phyloP scores from a whole-genome alignment of 2,329 filamentous ascomycete species.

The Blastomyces parvus region DNA sequence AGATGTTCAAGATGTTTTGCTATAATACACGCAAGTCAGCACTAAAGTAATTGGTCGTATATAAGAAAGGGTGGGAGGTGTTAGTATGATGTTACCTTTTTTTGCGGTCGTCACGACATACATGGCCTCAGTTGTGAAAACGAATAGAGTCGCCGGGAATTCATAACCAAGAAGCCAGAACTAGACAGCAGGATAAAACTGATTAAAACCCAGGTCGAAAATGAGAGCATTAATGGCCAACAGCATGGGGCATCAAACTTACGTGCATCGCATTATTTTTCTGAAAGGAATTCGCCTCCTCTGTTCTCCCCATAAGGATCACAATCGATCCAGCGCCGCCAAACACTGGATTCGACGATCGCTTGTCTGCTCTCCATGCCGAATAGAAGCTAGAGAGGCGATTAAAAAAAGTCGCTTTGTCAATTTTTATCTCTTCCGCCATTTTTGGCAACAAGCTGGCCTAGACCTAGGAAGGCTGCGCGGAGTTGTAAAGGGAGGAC shows the following conservation, averaged over 20 bases:
- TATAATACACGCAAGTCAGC: conserved; percentile 32
- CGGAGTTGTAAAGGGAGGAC: background rate
- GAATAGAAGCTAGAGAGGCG: conserved; percentile 77
- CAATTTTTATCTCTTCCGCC: conserved; percentile 85
- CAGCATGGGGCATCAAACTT: conserved; percentile 32
- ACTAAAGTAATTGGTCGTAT: background rate
- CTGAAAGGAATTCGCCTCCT: conserved; percentile 75
- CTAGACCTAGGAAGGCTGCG: background rate
- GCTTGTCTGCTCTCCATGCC: conserved; percentile 94
- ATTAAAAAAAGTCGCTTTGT: conserved; percentile 87
- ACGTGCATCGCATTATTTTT: conserved; percentile 97
- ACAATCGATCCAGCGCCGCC: conserved; percentile 77
- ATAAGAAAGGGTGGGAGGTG: background rate
- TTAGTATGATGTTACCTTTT: conserved; percentile 57
- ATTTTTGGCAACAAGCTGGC: conserved; percentile 30
- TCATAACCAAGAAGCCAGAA: conserved; percentile 99
- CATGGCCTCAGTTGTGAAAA: conserved; percentile 78
- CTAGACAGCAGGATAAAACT: conserved; percentile 40
- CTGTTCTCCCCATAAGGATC: conserved; percentile 89
- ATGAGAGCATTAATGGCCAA: background rate
- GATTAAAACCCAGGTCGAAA: background rate
- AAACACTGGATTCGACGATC: conserved; percentile 74
- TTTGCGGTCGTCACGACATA: conserved; percentile 94
- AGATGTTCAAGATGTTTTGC: conserved; percentile 88
- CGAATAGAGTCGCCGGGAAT: conserved; percentile 89